Base-by-base conservation (phyloP, 306 rosid genomes). In the Glycine latifolia region DNA sequence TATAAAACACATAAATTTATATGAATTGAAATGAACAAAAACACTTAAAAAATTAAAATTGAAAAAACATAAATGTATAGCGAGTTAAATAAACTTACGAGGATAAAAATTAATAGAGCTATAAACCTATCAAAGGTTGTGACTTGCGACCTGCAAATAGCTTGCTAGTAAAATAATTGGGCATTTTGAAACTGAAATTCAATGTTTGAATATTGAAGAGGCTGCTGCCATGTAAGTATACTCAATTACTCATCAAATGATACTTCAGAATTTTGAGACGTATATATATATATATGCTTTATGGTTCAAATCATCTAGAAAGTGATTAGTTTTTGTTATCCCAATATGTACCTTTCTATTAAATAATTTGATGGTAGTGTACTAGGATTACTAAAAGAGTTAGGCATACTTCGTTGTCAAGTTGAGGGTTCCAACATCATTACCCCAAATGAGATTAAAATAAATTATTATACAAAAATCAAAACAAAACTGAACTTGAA, bases 361-460 rank as follows among this genome's bases (percentile, higher is more conserved):
- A 43, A 41, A 67, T 26, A 67, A n/a, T 7, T 65, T 26, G 3
- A 65, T 35, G 10, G 10, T 1, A 63, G 70, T 35, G 7, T 33
- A 33, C 37, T 62, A 3, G 10, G 12, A 14, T 65, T 37, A 13
- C 16, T 14, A 65, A 13, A 33, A 59, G 67, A 65, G 73, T 46
- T 44, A 44, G 73, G 73, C 73, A 68, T 16, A 68, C 16, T 68
- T 68, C 55, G 10, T 11, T 68, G 8, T 68, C 73, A 0, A 9
- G n/a, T 67, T 15, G 13, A n/a, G 53, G 33, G 31, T 67, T 67
- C 73, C 53, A 68, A 68, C 53, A 68, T 44, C 54, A 46, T 17
- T 54, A 67, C 4, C 4, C 37, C 53, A 37, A 68, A 67, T 8
- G 39, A 68, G 55, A 68, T 15, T 44, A 8, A 43, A 43, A 67